A percentile compares a stretch with the other conserved stretches of the same genome.
phyloP scores from a whole-genome alignment of 495 filamentous ascomycete species.

The Penicillium goetzii region DNA sequence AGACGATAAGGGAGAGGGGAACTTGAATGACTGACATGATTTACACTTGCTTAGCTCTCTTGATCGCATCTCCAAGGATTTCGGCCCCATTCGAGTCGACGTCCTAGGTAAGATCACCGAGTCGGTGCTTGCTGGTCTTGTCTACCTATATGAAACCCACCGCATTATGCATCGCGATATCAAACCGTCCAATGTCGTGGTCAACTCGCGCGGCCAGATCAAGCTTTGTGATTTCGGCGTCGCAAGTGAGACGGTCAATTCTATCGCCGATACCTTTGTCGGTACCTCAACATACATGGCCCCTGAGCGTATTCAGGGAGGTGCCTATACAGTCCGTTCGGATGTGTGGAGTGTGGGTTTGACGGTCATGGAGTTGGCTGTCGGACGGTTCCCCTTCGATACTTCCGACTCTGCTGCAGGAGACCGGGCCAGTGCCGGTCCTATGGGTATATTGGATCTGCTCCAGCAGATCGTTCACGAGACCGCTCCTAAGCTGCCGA shows the following conservation, averaged over 20 bases:
- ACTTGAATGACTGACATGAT: conserved; percentile 19
- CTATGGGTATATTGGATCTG: conserved; percentile 93
- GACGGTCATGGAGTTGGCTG: conserved; percentile 93
- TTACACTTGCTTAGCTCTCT: conserved; percentile 66
- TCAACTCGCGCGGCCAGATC: conserved; percentile 91
- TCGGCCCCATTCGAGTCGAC: conserved; percentile 95
- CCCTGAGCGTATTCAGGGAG: conserved; percentile 93
- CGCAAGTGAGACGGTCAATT: conserved; percentile 94
- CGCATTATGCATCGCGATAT: conserved; percentile 99
- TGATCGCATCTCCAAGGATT: conserved; percentile 89
- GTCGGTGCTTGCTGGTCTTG: conserved; percentile 90
- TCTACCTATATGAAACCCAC: conserved; percentile 91
- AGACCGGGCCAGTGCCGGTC: conserved; percentile 68
- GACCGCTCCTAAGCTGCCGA: conserved; percentile 87
- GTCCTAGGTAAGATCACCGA: conserved; percentile 99
- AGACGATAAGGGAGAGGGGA: conserved; percentile 1
- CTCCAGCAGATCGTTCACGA: conserved; percentile 98
- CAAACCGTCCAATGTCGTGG: conserved; percentile 95
- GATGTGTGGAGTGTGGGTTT: conserved; percentile 99
- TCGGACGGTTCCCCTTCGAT: conserved; percentile 94
- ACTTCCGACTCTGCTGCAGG: conserved; percentile 73
- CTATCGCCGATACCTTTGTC: conserved; percentile 96
- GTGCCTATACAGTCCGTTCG: conserved; percentile 95
- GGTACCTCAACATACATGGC: conserved; percentile 99
- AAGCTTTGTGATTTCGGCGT: conserved; percentile 99